These are phyloP conservation scores for Osmozyma mogii DNA, from an alignment of 805 yeast genomes.

Conservation along the genomic window DNA sequence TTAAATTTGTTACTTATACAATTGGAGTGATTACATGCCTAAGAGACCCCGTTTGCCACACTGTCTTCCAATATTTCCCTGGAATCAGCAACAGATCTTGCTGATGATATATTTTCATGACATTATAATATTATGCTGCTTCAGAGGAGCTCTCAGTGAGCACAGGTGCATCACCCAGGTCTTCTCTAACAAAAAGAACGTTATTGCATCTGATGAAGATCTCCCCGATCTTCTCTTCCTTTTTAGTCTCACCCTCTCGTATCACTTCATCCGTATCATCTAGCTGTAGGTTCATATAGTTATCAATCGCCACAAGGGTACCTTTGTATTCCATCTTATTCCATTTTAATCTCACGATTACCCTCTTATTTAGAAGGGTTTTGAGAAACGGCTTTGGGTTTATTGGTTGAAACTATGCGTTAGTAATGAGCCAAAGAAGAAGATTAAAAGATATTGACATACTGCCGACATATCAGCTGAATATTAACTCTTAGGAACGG, in stretches of 20 bases:
- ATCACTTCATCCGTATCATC: constrained; percentile 45
- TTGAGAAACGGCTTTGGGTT: constrained; percentile 89
- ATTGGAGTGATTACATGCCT: too few relatives aligned
- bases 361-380: constrained; percentile 61
- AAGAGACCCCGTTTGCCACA: too few relatives aligned
- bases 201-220: constrained; percentile 86
- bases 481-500: too few relatives aligned
- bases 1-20: too few relatives aligned
- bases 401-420: constrained; percentile 45
- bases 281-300: constrained; percentile 84
- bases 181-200: constrained; percentile 65
- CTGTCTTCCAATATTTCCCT: too few relatives aligned
- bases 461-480: constrained; percentile 4
- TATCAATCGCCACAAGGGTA: constrained; percentile 68
- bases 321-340: constrained; percentile 86
- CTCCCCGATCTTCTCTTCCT: constrained; percentile 49
- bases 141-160: too few relatives aligned
- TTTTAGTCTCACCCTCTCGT: constrained; percentile 33
- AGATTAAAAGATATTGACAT: too few relatives aligned
- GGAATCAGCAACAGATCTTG: too few relatives aligned
- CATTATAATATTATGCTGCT: too few relatives aligned
- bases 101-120: too few relatives aligned
- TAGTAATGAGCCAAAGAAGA: too few relatives aligned
- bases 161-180: too few relatives aligned
- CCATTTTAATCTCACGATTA: constrained; percentile 81